These are phyloP conservation scores for Magnaporthiopsis incrustans DNA, from an alignment of 2,329 filamentous ascomycete genomes.

Conservation along the genomic window DNA sequence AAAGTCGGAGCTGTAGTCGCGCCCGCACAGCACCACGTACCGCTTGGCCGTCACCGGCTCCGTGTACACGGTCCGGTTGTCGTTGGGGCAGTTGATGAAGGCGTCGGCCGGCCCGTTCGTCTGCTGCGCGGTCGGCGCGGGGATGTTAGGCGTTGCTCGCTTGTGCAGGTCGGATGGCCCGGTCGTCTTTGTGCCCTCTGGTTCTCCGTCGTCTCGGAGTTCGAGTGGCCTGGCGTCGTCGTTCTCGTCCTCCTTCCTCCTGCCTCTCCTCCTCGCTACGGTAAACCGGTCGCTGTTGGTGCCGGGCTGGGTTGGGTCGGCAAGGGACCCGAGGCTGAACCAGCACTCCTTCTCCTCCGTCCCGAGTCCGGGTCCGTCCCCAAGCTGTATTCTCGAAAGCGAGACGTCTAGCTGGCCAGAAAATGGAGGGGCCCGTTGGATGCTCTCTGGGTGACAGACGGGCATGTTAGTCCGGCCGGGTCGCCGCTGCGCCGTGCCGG, in stretches of 20 bases:
- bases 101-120: background rate
- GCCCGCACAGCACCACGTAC: constrained; percentile 25
- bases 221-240: background rate
- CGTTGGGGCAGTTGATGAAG: constrained; percentile 21
- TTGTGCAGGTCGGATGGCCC: background rate
- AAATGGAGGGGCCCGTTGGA: background rate
- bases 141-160: constrained; percentile 1
- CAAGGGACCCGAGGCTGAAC: background rate
- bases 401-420: background rate
- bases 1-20: constrained; percentile 24
- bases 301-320: background rate
- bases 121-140: constrained; percentile 4
- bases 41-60: constrained; percentile 11
- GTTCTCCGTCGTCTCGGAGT: background rate
- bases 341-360: background rate
- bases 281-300: background rate
- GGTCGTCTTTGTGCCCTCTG: background rate
- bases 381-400: background rate
- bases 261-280: background rate
- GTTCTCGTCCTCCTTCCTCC: background rate
- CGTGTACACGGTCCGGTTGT: constrained; percentile 27
- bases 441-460: background rate
- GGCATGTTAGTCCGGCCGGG: background rate
- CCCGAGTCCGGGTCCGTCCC: no score
- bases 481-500: no score